phyloP scores from a whole-genome alignment of 805 yeast species.

The Saccharomycopsis amapae region DNA sequence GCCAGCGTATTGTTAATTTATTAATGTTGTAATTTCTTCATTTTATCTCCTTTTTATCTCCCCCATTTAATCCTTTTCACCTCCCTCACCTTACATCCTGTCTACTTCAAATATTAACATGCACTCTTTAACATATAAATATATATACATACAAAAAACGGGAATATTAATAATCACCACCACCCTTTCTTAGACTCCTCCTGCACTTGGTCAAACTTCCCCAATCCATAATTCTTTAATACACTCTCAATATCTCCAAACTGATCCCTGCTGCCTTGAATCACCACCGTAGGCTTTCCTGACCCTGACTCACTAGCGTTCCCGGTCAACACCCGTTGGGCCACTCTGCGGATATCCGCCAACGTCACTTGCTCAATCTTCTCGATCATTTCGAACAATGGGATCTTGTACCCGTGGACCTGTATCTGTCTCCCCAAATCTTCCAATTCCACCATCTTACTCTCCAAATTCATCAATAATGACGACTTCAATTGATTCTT shows the following conservation, averaged over 20 bases:
- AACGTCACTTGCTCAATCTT: slow-evolving; percentile 64
- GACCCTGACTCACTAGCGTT: slow-evolving; percentile 45
- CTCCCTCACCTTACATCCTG: too few species aligned
- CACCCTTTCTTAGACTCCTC: not conserved
- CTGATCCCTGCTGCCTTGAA: slow-evolving; percentile 79
- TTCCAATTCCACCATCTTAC: slow-evolving; percentile 88
- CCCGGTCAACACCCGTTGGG: slow-evolving; percentile 68
- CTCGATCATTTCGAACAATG: slow-evolving; percentile 72
- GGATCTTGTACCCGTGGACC: slow-evolving; percentile 67
- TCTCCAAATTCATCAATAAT: slow-evolving; percentile 85
- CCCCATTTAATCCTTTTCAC: too few species aligned
- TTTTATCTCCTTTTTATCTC: too few species aligned
- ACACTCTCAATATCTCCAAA: slow-evolving; percentile 78
- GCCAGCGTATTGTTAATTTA: too few species aligned
- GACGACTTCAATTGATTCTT: slow-evolving; percentile 88
- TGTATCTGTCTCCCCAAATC: slow-evolving; percentile 94
- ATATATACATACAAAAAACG: too few species aligned
- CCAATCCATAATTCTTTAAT: slow-evolving; percentile 67
- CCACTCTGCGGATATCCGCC: slow-evolving; percentile 64
- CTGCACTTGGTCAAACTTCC: slow-evolving; percentile 31
- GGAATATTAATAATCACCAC: not conserved
- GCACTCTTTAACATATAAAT: too few species aligned
- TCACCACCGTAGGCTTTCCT: slow-evolving; percentile 74
- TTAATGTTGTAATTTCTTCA: too few species aligned
- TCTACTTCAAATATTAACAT: too few species aligned